Evolutionary conservation across 1,284 basidiomycete genomes (phyloP).

Genomic region (Bondarzewia mesenterica): DNA sequence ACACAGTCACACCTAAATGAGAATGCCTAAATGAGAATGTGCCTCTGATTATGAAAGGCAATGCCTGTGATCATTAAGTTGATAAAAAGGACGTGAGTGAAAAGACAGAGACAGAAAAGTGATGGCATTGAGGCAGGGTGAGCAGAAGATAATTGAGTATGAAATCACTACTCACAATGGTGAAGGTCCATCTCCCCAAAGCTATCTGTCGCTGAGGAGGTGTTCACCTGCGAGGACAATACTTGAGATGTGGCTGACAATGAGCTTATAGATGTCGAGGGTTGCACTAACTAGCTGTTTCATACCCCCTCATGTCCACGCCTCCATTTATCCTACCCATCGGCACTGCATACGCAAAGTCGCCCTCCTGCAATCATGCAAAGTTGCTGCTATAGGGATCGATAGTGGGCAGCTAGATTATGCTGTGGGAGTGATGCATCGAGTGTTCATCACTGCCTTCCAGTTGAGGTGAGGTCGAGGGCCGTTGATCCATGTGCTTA

Average conservation of each 20-base stretch:
- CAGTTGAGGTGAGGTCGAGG: constrained; percentile 65
- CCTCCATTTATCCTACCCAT: constrained; percentile 25
- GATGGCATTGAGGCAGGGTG: too few relatives aligned
- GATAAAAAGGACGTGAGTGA: too few relatives aligned
- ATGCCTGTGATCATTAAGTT: too few relatives aligned
- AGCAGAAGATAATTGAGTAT: too few relatives aligned
- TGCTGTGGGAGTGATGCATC: constrained; percentile 65
- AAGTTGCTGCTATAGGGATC: constrained; percentile 53
- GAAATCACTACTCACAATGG: constrained; percentile 50
- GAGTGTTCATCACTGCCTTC: constrained; percentile 37
- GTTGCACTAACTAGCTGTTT: constrained; percentile 38
- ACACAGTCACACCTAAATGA: too few relatives aligned
- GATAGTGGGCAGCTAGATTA: constrained; percentile 67
- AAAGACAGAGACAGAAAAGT: too few relatives aligned
- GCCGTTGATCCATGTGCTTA: constrained; percentile 45
- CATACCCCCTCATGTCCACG: constrained; percentile 11
- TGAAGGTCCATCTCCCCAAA: constrained; percentile 63
- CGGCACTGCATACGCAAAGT: constrained; percentile 70
- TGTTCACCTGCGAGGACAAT: constrained; percentile 70
- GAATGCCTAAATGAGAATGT: too few relatives aligned
- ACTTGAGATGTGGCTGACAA: constrained; percentile 63
- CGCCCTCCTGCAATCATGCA: constrained; percentile 42
- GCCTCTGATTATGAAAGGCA: too few relatives aligned
- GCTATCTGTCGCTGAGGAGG: constrained; percentile 58
- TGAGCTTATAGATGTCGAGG: constrained; percentile 66